These are phyloP conservation scores for Micromonas commoda DNA, from an alignment of 139 green algal species.

Conservation along the genomic window DNA sequence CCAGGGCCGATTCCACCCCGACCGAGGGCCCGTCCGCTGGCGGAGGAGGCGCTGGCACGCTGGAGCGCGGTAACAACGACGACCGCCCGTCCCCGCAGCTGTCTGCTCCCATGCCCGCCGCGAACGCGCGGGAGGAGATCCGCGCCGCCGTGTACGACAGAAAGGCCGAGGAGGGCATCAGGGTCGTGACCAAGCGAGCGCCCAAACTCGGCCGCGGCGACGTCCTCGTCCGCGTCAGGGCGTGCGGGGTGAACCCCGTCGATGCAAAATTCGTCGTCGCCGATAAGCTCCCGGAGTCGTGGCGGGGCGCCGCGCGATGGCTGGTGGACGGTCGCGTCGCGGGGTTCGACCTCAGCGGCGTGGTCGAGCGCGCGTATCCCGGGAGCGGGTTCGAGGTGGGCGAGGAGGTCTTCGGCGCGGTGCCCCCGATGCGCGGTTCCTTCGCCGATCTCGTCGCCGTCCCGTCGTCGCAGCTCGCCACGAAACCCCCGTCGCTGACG, in stretches of 20 bases:
- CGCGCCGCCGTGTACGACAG: not conserved
- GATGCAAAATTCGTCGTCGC: conserved; percentile 26
- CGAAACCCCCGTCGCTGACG: conserved; percentile 4
- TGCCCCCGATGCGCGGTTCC: conserved; percentile 7
- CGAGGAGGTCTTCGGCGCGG: conserved; percentile 25
- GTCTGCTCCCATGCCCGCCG: too few species aligned
- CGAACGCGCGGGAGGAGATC: too few species aligned
- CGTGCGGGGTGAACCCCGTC: conserved; percentile 31
- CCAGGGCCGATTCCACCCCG: too few species aligned
- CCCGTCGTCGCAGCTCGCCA: conserved; percentile 7
- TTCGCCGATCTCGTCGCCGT: conserved; percentile 13
- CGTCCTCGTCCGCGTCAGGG: conserved; percentile 2
- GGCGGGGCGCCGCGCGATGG: not conserved
- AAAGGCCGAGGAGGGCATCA: not conserved
- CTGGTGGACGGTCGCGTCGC: not conserved
- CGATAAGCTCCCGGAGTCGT: conserved; percentile 23
- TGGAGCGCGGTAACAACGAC: too few species aligned
- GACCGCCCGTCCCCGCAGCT: too few species aligned
- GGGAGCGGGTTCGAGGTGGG: not conserved
- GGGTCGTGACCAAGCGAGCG: not conserved
- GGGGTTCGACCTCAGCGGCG: conserved; percentile 28
- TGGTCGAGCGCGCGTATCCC: conserved; percentile 5
- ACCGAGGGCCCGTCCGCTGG: too few species aligned
- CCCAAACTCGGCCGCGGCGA: too few species aligned
- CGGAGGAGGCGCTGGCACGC: too few species aligned